A percentile compares a stretch with the other conserved stretches of the same genome.
Conservation (phyloP, 495 filamentous ascomycete genomes). For the Xylaria flabelliformis region DNA sequence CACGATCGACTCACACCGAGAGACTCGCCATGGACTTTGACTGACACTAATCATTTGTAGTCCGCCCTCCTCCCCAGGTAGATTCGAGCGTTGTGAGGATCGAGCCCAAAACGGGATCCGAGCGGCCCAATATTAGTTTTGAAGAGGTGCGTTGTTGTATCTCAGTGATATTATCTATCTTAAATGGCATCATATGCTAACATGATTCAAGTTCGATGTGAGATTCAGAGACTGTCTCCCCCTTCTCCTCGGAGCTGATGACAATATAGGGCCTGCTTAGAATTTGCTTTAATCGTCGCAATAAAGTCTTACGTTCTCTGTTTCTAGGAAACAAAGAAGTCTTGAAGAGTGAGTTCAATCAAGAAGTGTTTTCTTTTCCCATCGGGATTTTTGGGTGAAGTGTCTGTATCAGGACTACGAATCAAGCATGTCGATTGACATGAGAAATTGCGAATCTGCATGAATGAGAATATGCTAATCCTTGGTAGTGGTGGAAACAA, state of each 20-base stretch:
- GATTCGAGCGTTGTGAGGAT: slow-evolving; percentile 67
- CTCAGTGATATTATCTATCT: not conserved
- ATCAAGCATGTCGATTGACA: not conserved
- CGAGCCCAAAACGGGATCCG: slow-evolving; percentile 74
- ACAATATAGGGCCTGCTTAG: slow-evolving; percentile 67
- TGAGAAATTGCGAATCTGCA: not conserved
- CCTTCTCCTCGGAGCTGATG: too few relatives aligned
- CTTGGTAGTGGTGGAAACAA: slow-evolving; percentile 63
- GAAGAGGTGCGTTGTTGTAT: slow-evolving; percentile 60
- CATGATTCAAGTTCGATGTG: slow-evolving; percentile 66
- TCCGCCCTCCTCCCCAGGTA: slow-evolving; percentile 79
- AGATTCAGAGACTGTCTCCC: too few relatives aligned
- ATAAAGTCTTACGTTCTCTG: slow-evolving; percentile 72
- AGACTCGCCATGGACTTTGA: not conserved
- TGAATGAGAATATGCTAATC: not conserved
- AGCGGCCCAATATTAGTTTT: slow-evolving; percentile 82
- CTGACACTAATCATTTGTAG: not conserved
- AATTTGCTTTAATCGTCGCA: slow-evolving; percentile 80
- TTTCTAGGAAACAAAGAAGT: slow-evolving; percentile 80
- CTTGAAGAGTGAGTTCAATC: slow-evolving; percentile 62
- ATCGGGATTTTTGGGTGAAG: not conserved
- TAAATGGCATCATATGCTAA: slow-evolving; percentile 6
- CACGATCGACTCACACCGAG: too few relatives aligned
- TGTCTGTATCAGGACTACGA: not conserved
- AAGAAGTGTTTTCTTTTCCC: not conserved